These are phyloP conservation scores for Globisporangium acanthophoron DNA, from an alignment of 352 stramenopile species.

Conservation along the genomic window DNA sequence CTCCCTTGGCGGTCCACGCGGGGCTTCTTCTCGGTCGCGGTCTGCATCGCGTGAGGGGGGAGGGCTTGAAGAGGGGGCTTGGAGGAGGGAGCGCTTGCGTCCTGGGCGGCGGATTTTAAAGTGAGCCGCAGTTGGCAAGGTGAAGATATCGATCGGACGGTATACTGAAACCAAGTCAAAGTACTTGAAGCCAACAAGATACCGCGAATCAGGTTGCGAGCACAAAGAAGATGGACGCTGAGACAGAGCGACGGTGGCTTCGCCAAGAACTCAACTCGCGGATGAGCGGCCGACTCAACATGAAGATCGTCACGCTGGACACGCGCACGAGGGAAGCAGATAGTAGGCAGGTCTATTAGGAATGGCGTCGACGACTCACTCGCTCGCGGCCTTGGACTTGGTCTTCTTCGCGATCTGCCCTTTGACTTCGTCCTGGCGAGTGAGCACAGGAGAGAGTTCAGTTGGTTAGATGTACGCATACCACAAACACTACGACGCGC, in stretches of 20 bases:
- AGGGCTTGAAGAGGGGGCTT: neutral
- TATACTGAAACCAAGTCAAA: neutral
- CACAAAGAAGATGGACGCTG: too few relatives aligned
- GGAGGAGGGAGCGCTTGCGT: constrained; percentile 1
- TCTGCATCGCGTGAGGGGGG: constrained; percentile 23
- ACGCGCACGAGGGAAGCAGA: neutral
- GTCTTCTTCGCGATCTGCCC: constrained; percentile 25
- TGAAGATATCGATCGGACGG: neutral
- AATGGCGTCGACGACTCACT: neutral
- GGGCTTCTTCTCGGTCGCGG: constrained; percentile 22
- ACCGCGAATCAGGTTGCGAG: too few relatives aligned
- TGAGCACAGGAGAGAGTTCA: neutral
- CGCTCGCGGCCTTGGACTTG: constrained; percentile 2
- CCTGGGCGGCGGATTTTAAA: constrained; percentile 9
- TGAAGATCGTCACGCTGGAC: too few relatives aligned
- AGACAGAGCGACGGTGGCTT: too few relatives aligned
- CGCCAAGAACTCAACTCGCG: too few relatives aligned
- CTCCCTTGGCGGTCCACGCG: constrained; percentile 10
- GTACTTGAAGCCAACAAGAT: neutral
- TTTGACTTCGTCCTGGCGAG: constrained; percentile 19
- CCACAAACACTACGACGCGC: neutral
- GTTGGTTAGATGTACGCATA: neutral
- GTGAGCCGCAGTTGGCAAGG: neutral
- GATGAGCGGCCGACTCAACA: too few relatives aligned
- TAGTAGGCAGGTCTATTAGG: neutral